These are phyloP conservation scores for Parafenestella ontariensis DNA, from an alignment of 2,329 filamentous ascomycete genomes.

Conservation along the genomic window DNA sequence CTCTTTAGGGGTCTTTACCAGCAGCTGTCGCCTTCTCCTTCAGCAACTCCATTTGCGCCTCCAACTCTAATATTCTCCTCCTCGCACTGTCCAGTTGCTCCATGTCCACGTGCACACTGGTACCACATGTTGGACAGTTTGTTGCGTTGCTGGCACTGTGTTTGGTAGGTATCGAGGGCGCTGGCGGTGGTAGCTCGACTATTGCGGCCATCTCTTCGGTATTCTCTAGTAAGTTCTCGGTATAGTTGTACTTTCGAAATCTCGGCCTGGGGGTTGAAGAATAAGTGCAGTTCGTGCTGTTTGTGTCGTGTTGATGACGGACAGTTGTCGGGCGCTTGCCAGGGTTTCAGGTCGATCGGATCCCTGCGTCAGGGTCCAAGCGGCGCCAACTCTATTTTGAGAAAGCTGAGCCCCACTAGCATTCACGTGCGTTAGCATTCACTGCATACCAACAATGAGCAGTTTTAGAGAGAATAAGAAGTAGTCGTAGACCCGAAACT, in stretches of 20 bases:
- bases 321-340: conserved; percentile 5
- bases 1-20: conserved; percentile 50
- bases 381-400: not conserved
- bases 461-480: too few relatives aligned
- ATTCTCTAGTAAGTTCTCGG: not conserved
- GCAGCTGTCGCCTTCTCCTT: conserved; percentile 73
- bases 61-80: conserved; percentile 61
- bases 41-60: conserved; percentile 72
- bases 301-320: not conserved
- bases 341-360: not conserved
- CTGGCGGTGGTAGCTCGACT: conserved; percentile 22
- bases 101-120: conserved; percentile 18
- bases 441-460: not conserved
- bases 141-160: conserved; percentile 25
- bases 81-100: conserved; percentile 26
- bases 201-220: conserved; percentile 24
- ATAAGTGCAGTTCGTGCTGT: not conserved
- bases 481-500: too few relatives aligned
- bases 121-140: conserved; percentile 45
- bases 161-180: conserved; percentile 28
- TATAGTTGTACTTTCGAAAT: not conserved
- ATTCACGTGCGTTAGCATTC: not conserved
- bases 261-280: not conserved
- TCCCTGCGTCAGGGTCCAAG: conserved; percentile 1
- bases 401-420: not conserved